phyloP scores from a whole-genome alignment of 352 stramenopile genomes.

The Phytopythium helicoides region DNA sequence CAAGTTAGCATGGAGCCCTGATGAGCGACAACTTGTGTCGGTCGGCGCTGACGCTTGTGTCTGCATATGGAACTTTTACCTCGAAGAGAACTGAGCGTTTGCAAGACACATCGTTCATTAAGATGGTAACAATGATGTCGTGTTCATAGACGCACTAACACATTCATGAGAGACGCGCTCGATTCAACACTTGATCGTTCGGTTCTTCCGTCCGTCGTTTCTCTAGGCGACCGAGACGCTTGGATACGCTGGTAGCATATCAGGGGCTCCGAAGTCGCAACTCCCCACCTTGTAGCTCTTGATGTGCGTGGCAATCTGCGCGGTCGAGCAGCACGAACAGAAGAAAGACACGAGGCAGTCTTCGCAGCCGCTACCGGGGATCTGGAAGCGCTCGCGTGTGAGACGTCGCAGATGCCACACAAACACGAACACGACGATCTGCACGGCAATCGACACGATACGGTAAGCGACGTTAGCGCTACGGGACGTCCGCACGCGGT shows the following conservation, averaged over 20 bases:
- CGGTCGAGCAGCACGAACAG: slow-evolving; percentile 34
- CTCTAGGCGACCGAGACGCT: background rate
- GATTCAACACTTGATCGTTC: too few relatives aligned
- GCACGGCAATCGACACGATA: background rate
- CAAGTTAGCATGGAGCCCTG: slow-evolving; percentile 80
- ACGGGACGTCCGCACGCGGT: background rate
- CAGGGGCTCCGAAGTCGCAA: slow-evolving; percentile 35
- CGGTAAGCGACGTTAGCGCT: slow-evolving; percentile 1
- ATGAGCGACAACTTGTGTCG: slow-evolving; percentile 91
- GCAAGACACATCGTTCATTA: background rate
- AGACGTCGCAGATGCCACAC: slow-evolving; percentile 23
- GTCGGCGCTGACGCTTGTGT: slow-evolving; percentile 89
- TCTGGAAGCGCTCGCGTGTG: slow-evolving; percentile 20
- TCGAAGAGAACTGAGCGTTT: slow-evolving; percentile 18
- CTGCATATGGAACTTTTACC: slow-evolving; percentile 92
- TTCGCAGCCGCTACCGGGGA: slow-evolving; percentile 18
- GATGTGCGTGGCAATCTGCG: slow-evolving; percentile 47
- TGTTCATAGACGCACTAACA: background rate
- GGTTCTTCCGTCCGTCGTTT: too few relatives aligned
- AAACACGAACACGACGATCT: background rate
- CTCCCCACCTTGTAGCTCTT: slow-evolving; percentile 47
- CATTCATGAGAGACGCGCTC: too few relatives aligned
- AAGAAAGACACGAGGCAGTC: slow-evolving; percentile 27
- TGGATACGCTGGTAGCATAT: slow-evolving; percentile 34
- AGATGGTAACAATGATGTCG: background rate